Evolutionary conservation across 192 early-diverging fungal species (phyloP).

Genomic region (Backusella liffmaniae): DNA sequence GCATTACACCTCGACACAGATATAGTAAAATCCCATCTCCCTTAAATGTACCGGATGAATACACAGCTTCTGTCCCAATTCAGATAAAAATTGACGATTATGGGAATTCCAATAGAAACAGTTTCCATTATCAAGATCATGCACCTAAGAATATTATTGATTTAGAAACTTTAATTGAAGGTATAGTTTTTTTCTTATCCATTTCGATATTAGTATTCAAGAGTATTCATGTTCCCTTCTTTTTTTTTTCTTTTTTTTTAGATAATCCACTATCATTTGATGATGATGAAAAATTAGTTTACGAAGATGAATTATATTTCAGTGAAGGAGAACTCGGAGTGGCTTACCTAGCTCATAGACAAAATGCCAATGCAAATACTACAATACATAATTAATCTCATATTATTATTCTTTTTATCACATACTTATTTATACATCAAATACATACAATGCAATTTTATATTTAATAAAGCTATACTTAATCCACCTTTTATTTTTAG

Average conservation of each 20-base stretch:
- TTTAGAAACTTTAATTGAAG: constrained; percentile 32
- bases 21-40: background rate
- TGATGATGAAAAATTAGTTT: background rate
- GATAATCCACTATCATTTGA: background rate
- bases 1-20: background rate
- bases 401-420: background rate
- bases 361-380: constrained; percentile 2
- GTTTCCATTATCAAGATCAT: constrained; percentile 40
- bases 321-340: constrained; percentile 11
- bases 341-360: constrained; percentile 4
- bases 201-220: background rate
- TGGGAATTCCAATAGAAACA: constrained; percentile 35
- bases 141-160: constrained; percentile 39
- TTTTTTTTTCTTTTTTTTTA: background rate
- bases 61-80: background rate
- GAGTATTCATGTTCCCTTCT: background rate
- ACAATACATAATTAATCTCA: background rate
- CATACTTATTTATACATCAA: background rate
- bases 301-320: constrained; percentile 11
- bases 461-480: background rate
- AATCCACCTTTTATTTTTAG: background rate
- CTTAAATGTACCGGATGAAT: background rate
- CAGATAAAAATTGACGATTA: background rate
- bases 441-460: background rate
- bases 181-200: constrained; percentile 9